These are phyloP conservation scores for Citrus unshiu DNA, from an alignment of 345 rosid genomes.

Conservation along the genomic window DNA sequence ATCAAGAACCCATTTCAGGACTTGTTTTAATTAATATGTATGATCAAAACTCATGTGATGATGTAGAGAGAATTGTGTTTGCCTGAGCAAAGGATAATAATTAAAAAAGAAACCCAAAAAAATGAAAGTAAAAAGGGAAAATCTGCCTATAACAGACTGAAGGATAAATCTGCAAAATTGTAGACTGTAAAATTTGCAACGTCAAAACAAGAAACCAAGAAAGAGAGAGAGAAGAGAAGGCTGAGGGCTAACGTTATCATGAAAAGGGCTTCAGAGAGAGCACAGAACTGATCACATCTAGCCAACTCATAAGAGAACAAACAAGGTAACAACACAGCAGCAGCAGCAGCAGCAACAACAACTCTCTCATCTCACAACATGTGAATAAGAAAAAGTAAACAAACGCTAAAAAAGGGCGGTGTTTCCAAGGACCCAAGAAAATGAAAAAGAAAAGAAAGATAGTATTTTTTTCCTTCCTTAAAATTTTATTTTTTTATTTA, in stretches of 20 bases:
- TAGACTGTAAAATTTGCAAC: background rate
- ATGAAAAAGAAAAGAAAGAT: slow-evolving; percentile 14
- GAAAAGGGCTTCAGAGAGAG: slow-evolving; percentile 31
- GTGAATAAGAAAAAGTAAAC: slow-evolving; percentile 43
- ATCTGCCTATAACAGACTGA: background rate
- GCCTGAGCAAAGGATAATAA: background rate
- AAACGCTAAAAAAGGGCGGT: slow-evolving; percentile 39
- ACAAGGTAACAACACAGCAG: slow-evolving; percentile 39
- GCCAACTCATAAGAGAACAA: slow-evolving; percentile 53
- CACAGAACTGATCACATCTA: slow-evolving; percentile 27
- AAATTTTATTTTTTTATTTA: background rate
- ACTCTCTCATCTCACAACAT: slow-evolving; percentile 18
- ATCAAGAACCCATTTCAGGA: slow-evolving; percentile 15
- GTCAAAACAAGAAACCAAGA: background rate
- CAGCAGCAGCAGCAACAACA: slow-evolving; percentile 1
- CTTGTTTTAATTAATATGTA: background rate
- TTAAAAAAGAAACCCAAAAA: too few species aligned
- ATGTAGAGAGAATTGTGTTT: background rate
- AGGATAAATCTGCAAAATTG: background rate
- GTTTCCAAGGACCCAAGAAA: slow-evolving; percentile 43
- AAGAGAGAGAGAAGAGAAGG: background rate
- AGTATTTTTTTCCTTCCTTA: background rate
- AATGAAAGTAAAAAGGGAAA: background rate
- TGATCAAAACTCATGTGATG: background rate
- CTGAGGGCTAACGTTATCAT: slow-evolving; percentile 21